These are phyloP conservation scores for Aspergillus egyptiacus DNA, from an alignment of 495 filamentous ascomycete species.

Conservation along the genomic window DNA sequence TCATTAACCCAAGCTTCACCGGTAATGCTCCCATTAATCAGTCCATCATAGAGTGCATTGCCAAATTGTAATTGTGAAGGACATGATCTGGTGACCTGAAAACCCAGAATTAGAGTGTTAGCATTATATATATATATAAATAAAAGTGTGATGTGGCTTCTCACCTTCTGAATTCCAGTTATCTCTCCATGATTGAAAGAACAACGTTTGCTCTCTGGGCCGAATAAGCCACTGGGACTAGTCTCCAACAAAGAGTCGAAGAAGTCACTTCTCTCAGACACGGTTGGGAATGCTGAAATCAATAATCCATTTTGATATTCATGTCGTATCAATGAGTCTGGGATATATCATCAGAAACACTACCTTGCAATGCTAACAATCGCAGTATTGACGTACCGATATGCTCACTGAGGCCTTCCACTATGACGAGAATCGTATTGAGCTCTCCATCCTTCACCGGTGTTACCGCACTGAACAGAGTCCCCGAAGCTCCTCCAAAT, in stretches of 20 bases:
- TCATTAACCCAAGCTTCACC: slow-evolving; percentile 26
- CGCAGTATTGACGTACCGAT: slow-evolving; percentile 28
- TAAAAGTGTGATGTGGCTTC: too few relatives aligned
- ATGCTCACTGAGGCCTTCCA: slow-evolving; percentile 43
- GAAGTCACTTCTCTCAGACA: slow-evolving; percentile 5
- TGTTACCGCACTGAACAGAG: slow-evolving; percentile 41
- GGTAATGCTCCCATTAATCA: slow-evolving; percentile 18
- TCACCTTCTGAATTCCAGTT: slow-evolving; percentile 17
- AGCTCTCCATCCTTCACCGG: slow-evolving; percentile 8
- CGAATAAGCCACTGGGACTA: background rate
- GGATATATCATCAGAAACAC: background rate
- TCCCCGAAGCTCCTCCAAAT: slow-evolving; percentile 35
- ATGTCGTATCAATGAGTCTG: slow-evolving; percentile 21
- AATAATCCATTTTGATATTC: slow-evolving; percentile 17
- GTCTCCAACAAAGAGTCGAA: slow-evolving; percentile 10
- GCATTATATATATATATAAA: too few relatives aligned
- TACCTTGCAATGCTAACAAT: background rate
- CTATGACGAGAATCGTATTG: slow-evolving; percentile 35
- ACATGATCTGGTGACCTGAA: slow-evolving; percentile 15
- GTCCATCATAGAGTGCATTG: slow-evolving; percentile 11
- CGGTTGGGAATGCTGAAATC: background rate
- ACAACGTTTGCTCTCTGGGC: slow-evolving; percentile 18
- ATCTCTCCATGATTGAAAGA: slow-evolving; percentile 6
- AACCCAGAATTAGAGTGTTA: too few relatives aligned
- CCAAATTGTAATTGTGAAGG: slow-evolving; percentile 18